These are phyloP conservation scores for Xerocomellus chrysenteron DNA, from an alignment of 768 basidiomycete species.

Conservation along the genomic window DNA sequence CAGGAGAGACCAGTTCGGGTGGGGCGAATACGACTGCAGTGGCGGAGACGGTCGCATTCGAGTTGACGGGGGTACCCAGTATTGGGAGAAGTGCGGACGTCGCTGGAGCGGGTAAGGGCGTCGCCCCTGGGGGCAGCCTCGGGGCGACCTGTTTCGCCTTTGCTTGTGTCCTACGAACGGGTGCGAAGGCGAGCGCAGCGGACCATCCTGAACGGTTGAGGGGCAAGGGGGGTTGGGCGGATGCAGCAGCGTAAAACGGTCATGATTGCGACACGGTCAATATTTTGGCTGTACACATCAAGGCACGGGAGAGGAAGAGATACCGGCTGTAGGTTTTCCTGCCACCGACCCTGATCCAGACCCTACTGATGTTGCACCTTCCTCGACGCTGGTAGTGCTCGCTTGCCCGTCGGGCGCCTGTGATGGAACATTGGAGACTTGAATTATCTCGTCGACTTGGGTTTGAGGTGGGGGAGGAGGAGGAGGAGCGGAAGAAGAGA, in stretches of 20 bases:
- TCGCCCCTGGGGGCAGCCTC: constrained; percentile 48
- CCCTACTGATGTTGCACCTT: constrained; percentile 24
- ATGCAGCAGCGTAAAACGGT: constrained; percentile 23
- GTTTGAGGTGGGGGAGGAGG: constrained; percentile 22
- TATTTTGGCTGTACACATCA: constrained; percentile 34
- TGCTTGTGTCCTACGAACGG: constrained; percentile 60
- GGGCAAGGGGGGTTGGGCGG: background rate
- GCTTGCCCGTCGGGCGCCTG: constrained; percentile 26
- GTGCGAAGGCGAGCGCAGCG: constrained; percentile 85
- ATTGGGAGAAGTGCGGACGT: constrained; percentile 31
- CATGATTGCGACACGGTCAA: constrained; percentile 38
- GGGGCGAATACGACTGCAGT: constrained; percentile 73
- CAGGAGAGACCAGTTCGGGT: constrained; percentile 48
- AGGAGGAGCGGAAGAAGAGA: constrained; percentile 39
- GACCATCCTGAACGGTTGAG: constrained; percentile 66
- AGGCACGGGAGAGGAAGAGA: constrained; percentile 46
- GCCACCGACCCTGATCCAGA: constrained; percentile 23
- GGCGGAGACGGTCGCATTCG: constrained; percentile 39
- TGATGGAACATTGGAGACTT: constrained; percentile 19
- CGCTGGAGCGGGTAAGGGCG: constrained; percentile 46
- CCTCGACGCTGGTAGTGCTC: constrained; percentile 24
- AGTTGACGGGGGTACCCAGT: constrained; percentile 29
- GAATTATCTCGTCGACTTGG: constrained; percentile 17
- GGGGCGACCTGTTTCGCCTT: constrained; percentile 56
- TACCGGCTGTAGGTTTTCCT: constrained; percentile 56